phyloP scores from a whole-genome alignment of 83 land plant species.

The Thuja plicata region DNA sequence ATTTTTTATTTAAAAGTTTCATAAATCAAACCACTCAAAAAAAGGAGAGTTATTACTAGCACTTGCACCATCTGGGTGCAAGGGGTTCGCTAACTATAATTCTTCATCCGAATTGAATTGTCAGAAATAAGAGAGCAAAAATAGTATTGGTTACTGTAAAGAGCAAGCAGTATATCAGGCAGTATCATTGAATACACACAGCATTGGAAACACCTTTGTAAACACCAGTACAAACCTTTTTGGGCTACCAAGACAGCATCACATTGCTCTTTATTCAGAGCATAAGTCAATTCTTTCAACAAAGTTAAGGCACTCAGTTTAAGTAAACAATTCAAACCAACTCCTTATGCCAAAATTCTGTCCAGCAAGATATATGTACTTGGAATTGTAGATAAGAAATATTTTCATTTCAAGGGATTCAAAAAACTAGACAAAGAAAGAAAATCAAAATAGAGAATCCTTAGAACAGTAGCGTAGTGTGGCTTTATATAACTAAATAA shows the following conservation, averaged over 20 bases:
- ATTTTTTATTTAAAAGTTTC: too few species aligned
- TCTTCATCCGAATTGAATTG: too few species aligned
- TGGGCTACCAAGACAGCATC: conserved; percentile 61
- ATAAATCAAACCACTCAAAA: too few species aligned
- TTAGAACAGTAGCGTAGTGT: too few species aligned
- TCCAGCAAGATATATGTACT: neutral
- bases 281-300: conserved; percentile 96
- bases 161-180: conserved; percentile 59
- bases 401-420: neutral
- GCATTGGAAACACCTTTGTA: conserved; percentile 93
- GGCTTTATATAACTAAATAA: too few species aligned
- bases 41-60: too few species aligned
- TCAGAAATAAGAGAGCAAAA: too few species aligned
- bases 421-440: neutral
- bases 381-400: neutral
- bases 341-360: neutral
- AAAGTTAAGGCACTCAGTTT: neutral
- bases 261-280: conserved; percentile 83
- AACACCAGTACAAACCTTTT: conserved; percentile 94
- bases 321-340: neutral
- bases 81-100: too few species aligned
- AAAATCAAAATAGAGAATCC: too few species aligned
- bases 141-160: too few species aligned
- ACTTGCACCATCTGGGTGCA: too few species aligned
- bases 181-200: conserved; percentile 60